Conservation (phyloP, 805 yeast genomes). For the Candida hungchunana region DNA sequence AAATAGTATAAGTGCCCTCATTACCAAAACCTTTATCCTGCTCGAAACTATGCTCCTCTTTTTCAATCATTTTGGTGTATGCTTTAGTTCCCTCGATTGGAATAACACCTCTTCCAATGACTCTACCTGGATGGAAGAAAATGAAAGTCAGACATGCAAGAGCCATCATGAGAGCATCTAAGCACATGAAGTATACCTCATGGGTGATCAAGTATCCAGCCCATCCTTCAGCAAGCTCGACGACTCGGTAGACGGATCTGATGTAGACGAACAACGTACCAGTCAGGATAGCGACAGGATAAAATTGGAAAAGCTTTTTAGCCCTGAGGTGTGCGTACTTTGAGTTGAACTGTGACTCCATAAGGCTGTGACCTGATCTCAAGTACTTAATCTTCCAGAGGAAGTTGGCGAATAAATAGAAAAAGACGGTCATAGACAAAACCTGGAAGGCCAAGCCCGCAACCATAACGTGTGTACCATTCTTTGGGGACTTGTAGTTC, state of each 20-base stretch:
- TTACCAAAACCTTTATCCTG: slow-evolving; percentile 40
- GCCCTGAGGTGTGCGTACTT: slow-evolving; percentile 33
- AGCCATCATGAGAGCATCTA: slow-evolving; percentile 62
- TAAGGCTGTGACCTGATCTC: slow-evolving; percentile 21
- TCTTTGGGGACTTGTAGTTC: slow-evolving; percentile 26
- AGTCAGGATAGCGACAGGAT: slow-evolving; percentile 41
- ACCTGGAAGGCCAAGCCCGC: slow-evolving; percentile 81
- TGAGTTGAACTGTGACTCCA: slow-evolving; percentile 33
- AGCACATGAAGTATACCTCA: slow-evolving; percentile 53
- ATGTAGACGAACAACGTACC: slow-evolving; percentile 52
- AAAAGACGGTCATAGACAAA: slow-evolving; percentile 58
- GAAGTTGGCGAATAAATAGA: slow-evolving; percentile 46
- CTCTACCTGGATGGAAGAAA: slow-evolving; percentile 21
- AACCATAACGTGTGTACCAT: slow-evolving; percentile 67
- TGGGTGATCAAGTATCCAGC: slow-evolving; percentile 56
- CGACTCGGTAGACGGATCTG: slow-evolving; percentile 69
- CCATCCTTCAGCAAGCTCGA: slow-evolving; percentile 74
- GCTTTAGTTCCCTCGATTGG: neutral
- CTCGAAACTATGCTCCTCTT: neutral
- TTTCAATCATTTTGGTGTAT: neutral
- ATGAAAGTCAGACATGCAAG: slow-evolving; percentile 44
- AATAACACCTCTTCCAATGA: slow-evolving; percentile 1
- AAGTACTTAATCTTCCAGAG: slow-evolving; percentile 34
- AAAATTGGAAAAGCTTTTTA: slow-evolving; percentile 34
- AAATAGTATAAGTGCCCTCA: too few relatives aligned